These are phyloP conservation scores for Boletus tomentosulus DNA, from an alignment of 768 basidiomycete species.

Conservation along the genomic window DNA sequence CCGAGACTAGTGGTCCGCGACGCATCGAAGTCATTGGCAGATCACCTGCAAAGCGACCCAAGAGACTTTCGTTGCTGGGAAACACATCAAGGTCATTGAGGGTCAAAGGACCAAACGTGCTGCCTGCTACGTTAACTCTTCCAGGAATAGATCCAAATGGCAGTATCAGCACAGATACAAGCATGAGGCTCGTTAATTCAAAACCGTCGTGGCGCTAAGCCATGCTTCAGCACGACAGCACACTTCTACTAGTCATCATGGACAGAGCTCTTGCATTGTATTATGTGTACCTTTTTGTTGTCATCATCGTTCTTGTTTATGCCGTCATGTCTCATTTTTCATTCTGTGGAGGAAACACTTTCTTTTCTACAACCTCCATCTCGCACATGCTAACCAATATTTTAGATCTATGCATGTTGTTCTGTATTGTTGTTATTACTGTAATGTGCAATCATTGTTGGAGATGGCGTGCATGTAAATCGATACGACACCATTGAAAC, in stretches of 20 bases:
- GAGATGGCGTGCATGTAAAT: background rate
- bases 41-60: slow-evolving; percentile 59
- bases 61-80: slow-evolving; percentile 53
- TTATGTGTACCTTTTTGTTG: slow-evolving; percentile 6
- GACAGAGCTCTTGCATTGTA: slow-evolving; percentile 18
- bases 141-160: slow-evolving; percentile 41
- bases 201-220: slow-evolving; percentile 59
- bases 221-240: background rate
- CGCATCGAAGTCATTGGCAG: slow-evolving; percentile 39
- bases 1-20: slow-evolving; percentile 33
- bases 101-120: slow-evolving; percentile 29
- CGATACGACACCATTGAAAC: background rate
- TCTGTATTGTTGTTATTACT: slow-evolving; percentile 19
- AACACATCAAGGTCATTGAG: slow-evolving; percentile 34
- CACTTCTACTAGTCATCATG: slow-evolving; percentile 8
- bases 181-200: slow-evolving; percentile 37
- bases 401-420: slow-evolving; percentile 25
- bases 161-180: slow-evolving; percentile 42
- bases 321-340: slow-evolving; percentile 12
- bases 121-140: slow-evolving; percentile 30
- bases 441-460: slow-evolving; percentile 10
- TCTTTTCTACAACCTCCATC: background rate
- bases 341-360: slow-evolving; percentile 2
- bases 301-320: slow-evolving; percentile 19
- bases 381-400: slow-evolving; percentile 22